Base-by-base conservation (phyloP, 371 early-diverging fungal genomes). In the Mortierella sp. region DNA sequence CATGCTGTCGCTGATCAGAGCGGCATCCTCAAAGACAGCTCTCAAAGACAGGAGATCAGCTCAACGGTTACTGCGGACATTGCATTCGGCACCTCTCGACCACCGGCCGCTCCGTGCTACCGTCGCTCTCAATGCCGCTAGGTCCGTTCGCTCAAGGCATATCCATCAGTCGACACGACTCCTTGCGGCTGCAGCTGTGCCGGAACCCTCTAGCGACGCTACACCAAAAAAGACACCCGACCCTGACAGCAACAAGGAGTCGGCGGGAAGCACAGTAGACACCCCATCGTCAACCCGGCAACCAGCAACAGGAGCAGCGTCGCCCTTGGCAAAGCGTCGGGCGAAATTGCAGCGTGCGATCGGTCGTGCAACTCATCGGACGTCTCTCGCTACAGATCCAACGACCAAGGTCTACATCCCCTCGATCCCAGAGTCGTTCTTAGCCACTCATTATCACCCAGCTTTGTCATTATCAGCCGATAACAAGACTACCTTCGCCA, bases 1-100 rank as follows among this genome's bases (percentile, higher is more conserved):
- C 78, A 80, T 80, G 83, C 70, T 75, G 79, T 79, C 79, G 60
- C 71, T 80, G 46, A 76, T 80, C 56, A 80, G 76, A 65, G 68
- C 76, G 41, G 43, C 80, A 21, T 43, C 72, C 74, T 43, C 48
- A 38, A 27, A 51, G 65, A 38, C 35, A 38, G 65, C 5, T 3
- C 51, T 51, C 51, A 38, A 27, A 51, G 65, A 65, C 35, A 38
- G 38, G 38, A 65, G 65, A 65, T 65, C 65, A 18, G 65, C 38
- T 21, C 21, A 7, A 4, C 38, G 65, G 14, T 38, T 65, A 21
- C 65, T 65, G 65, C 65, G 65, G 65, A 65, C 41, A 16, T 21
- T 65, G 6, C 65, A 35, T 35, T 65, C 65, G 21, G 65, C 10
- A 21, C 65, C 65, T 5, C 65, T 65, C 10, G 65, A 65, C 65